Evolutionary conservation across 805 yeast genomes (phyloP).

Genomic region (Candida yuanshanica): DNA sequence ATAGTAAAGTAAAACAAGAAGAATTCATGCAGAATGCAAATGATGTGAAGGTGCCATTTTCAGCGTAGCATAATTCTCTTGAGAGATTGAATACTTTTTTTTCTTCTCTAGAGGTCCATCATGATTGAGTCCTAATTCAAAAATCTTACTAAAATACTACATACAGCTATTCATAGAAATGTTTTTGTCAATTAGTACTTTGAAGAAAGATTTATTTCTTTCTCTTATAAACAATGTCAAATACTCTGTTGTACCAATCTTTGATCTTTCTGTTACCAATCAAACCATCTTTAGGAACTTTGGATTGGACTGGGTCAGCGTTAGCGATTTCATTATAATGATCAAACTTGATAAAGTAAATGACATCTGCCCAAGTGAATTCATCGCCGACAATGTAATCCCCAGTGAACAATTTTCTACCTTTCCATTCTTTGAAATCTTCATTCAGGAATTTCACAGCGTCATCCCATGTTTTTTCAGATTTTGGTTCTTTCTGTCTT

Average conservation of each 20-base stretch:
- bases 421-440: background rate
- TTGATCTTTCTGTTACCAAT: background rate
- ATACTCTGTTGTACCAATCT: background rate
- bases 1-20: too few relatives aligned
- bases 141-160: too few relatives aligned
- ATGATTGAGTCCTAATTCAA: too few relatives aligned
- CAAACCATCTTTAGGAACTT: background rate
- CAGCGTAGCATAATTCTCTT: too few relatives aligned
- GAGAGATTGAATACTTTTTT: too few relatives aligned
- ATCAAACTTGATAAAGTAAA: background rate
- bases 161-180: too few relatives aligned
- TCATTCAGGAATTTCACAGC: constrained; percentile 1
- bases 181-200: too few relatives aligned
- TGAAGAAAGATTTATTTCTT: too few relatives aligned
- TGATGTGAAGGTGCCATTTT: too few relatives aligned
- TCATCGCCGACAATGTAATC: constrained; percentile 3
- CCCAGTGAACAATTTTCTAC: constrained; percentile 1
- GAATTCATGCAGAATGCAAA: too few relatives aligned
- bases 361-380: constrained; percentile 1
- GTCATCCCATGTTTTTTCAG: background rate
- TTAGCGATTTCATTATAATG: constrained; percentile 1
- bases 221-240: too few relatives aligned
- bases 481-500: background rate
- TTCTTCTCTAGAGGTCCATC: too few relatives aligned
- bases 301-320: background rate